phyloP scores from a whole-genome alignment of 1,284 basidiomycete species.

The Vanrija pseudolonga region DNA sequence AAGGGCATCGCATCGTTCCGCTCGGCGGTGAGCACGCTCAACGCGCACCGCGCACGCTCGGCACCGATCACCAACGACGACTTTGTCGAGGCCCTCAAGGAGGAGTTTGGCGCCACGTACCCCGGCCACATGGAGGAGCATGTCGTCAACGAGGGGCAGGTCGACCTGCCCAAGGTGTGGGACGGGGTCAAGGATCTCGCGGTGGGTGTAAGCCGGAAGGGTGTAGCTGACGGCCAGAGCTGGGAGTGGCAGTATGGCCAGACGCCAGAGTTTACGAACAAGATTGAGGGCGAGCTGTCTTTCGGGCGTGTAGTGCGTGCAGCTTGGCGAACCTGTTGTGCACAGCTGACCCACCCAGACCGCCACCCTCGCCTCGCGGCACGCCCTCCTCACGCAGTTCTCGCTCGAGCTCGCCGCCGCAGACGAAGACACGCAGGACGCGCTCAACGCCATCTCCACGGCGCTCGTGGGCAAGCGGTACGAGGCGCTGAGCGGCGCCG shows the following conservation, averaged over 20 bases:
- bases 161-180: conserved; percentile 58
- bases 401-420: conserved; percentile 23
- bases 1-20: conserved; percentile 87
- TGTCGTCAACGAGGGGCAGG: conserved; percentile 52
- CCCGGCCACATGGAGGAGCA: conserved; percentile 49
- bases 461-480: conserved; percentile 44
- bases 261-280: conserved; percentile 79
- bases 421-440: conserved; percentile 24
- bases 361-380: conserved; percentile 48
- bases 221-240: conserved; percentile 53
- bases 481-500: conserved; percentile 41
- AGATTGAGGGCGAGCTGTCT: conserved; percentile 30
- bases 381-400: conserved; percentile 50
- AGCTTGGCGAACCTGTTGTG: conserved; percentile 25
- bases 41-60: conserved; percentile 51
- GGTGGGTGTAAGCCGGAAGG: background rate
- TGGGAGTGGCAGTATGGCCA: conserved; percentile 95
- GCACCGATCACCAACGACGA: conserved; percentile 57
- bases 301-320: conserved; percentile 42
- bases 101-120: conserved; percentile 68
- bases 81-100: conserved; percentile 69
- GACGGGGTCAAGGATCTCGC: conserved; percentile 62
- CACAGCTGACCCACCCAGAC: conserved; percentile 33
- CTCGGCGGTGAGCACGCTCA: conserved; percentile 81
- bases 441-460: conserved; percentile 31